These are phyloP conservation scores for Alnus rubra DNA, from an alignment of 306 rosid genomes.

Conservation along the genomic window DNA sequence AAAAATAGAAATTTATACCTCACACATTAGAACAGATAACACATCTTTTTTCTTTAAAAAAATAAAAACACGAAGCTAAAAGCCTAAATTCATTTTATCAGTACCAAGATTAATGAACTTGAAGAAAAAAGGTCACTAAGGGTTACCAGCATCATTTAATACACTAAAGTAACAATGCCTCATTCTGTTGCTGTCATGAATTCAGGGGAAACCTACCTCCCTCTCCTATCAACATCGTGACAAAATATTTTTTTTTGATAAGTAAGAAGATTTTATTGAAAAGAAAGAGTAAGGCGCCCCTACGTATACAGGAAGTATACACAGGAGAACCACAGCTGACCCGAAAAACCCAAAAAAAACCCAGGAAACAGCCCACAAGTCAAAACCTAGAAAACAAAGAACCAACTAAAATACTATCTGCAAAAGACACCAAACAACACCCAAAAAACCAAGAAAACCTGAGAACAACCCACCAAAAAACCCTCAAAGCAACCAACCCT, in stretches of 20 bases:
- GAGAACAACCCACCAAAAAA: no score
- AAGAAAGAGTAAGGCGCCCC: no score
- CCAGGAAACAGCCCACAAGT: no score
- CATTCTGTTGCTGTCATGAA: neutral
- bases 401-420: no score
- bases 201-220: neutral
- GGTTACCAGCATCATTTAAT: neutral
- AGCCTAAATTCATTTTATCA: slow-evolving; percentile 1
- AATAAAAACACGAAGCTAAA: neutral
- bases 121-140: neutral
- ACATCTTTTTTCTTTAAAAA: neutral
- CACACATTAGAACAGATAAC: neutral
- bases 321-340: no score
- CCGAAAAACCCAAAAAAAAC: no score
- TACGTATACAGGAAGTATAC: no score
- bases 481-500: no score
- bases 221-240: neutral
- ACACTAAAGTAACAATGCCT: neutral
- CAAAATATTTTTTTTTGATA: neutral
- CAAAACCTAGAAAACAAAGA: no score
- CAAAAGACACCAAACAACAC: no score
- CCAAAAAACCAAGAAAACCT: no score
- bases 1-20: neutral
- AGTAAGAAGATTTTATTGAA: no score
- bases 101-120: neutral